Evolutionary conservation across 1,284 basidiomycete species (phyloP).

Genomic region (Farysia itapuensis): DNA sequence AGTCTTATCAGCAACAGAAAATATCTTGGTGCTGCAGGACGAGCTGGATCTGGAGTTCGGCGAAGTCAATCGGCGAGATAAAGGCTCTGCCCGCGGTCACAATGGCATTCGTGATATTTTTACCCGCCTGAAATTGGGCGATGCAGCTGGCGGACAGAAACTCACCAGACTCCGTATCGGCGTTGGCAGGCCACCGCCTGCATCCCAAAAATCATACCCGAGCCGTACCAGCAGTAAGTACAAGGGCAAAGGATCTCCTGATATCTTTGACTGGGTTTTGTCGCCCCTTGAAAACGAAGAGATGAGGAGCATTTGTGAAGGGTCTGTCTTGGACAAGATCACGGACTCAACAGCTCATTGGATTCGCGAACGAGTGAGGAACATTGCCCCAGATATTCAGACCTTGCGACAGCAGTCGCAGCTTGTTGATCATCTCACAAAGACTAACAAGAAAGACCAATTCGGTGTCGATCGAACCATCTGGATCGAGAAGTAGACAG

Average conservation of each 20-base stretch:
- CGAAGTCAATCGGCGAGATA: slow-evolving; percentile 1
- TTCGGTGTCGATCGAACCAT: slow-evolving; percentile 16
- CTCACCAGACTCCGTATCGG: slow-evolving; percentile 12
- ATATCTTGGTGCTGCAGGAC: slow-evolving; percentile 25
- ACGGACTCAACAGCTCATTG: slow-evolving; percentile 1
- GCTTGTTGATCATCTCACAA: not conserved
- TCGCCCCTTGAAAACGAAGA: slow-evolving; percentile 3
- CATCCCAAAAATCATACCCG: not conserved
- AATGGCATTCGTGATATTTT: slow-evolving; percentile 23
- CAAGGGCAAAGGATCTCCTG: not conserved
- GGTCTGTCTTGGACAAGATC: slow-evolving; percentile 1
- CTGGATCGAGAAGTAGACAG: slow-evolving; percentile 23
- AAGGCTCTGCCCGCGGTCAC: slow-evolving; percentile 19
- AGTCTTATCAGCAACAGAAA: not conserved
- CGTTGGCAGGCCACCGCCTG: slow-evolving; percentile 15
- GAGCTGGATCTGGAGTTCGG: slow-evolving; percentile 22
- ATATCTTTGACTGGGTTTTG: slow-evolving; percentile 23
- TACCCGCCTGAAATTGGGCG: too few relatives aligned
- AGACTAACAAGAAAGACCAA: slow-evolving; percentile 4
- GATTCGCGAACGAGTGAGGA: slow-evolving; percentile 5
- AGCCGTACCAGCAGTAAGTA: slow-evolving; percentile 1
- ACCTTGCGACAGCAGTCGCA: not conserved
- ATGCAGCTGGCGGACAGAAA: not conserved
- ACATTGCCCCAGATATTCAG: too few relatives aligned
- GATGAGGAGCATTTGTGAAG: slow-evolving; percentile 11